These are phyloP conservation scores for Eucalyptus urophylla DNA, from an alignment of 345 rosid genomes.

Conservation along the genomic window DNA sequence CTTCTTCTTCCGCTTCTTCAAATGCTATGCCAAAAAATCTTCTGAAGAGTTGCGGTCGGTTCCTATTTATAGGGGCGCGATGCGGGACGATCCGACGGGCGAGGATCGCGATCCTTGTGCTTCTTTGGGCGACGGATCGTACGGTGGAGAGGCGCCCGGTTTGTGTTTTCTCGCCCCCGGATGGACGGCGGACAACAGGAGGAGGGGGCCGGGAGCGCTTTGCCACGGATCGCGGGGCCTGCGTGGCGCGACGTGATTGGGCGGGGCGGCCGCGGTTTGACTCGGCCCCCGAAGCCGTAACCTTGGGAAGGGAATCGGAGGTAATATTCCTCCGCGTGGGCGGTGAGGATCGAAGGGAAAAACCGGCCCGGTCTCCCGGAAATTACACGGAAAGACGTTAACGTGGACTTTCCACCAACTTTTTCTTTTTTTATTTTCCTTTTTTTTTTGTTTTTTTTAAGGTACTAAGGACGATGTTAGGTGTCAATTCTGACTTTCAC, in stretches of 20 bases:
- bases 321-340: background rate
- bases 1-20: background rate
- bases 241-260: constrained; percentile 8
- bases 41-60: fast-evolving
- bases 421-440: background rate
- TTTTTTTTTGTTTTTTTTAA: background rate
- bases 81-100: constrained; percentile 15
- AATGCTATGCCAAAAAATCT: background rate
- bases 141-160: constrained; percentile 14
- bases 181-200: constrained; percentile 26
- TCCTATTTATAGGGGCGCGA: background rate
- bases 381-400: background rate
- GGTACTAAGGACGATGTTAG: background rate
- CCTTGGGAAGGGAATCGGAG: background rate
- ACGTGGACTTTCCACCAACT: background rate
- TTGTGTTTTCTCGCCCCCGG: constrained; percentile 41
- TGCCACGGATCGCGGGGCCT: constrained; percentile 28
- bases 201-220: too few species aligned
- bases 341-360: background rate
- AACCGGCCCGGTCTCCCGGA: background rate
- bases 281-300: background rate
- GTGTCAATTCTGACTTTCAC: background rate
- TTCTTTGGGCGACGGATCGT: constrained; percentile 18
- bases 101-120: constrained; percentile 34
- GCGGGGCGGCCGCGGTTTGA: background rate